Conservation (phyloP, 306 rosid species). For the Prunus mongolica region DNA sequence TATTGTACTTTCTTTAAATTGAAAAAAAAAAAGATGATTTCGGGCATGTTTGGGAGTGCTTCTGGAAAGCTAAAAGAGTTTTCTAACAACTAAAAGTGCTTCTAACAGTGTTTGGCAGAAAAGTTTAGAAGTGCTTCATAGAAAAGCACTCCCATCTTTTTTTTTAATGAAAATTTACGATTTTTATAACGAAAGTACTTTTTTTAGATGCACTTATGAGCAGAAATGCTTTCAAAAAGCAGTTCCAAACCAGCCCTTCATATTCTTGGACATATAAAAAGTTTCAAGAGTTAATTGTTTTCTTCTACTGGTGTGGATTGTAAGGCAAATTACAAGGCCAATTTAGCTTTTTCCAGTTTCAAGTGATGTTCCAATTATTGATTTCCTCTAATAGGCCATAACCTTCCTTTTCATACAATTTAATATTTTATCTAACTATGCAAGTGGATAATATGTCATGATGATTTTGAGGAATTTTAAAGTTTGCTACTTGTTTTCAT, state of each 20-base stretch:
- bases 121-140: accelerated
- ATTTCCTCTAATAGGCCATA: background rate
- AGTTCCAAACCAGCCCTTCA: too few species aligned
- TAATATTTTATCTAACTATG: background rate
- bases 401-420: background rate
- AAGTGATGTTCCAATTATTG: background rate
- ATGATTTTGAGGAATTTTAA: background rate
- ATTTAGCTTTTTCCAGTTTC: background rate
- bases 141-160: too few species aligned
- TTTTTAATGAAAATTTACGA: too few species aligned
- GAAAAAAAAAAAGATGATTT: too few species aligned
- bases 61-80: too few species aligned
- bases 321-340: background rate
- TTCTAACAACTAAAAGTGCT: too few species aligned
- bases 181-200: too few species aligned
- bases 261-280: background rate
- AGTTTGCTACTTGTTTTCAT: background rate
- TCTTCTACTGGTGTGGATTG: background rate
- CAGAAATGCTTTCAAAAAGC: accelerated
- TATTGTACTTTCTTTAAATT: too few species aligned
- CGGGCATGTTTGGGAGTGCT: too few species aligned
- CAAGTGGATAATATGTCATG: too few species aligned
- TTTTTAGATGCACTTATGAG: too few species aligned
- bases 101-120: accelerated
- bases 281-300: background rate